Base-by-base conservation (phyloP, 192 early-diverging fungal species). In the Mortierella hygrophila region DNA sequence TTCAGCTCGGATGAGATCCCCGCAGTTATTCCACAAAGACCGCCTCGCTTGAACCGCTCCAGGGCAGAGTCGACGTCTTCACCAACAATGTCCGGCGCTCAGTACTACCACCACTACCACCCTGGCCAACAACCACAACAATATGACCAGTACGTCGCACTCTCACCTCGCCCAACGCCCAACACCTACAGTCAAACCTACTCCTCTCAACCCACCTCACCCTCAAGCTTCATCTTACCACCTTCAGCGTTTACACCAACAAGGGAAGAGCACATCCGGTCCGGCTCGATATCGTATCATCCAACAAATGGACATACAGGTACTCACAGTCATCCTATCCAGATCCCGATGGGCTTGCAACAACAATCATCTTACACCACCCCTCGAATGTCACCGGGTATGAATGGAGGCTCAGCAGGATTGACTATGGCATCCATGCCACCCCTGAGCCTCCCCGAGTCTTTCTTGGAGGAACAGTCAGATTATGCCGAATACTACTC, bases 401-500 rank as follows among this genome's bases (percentile, higher is more conserved):
- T 74, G 41, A 82, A 68, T 47, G 77, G 77, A 6, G 46, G 78
- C 4, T 49, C 35, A 16, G 68, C 70, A 8, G 82, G 74, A 44
- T 8, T 75, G 46, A 32, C 55, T 1, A 42, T 78, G 60, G 42
- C 84, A 15, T 54, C 69, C 0, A 73, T 86, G 72, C 79, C 83
- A 26, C 84, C 84, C 52, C 40, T 86, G 52, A 44, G 75, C 6
- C 76, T 86, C 5, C 84, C 84, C 16, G 79, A 78, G 6, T 32
- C 78, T 2, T 86, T 86, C 46, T 32, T 86, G 63, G 84, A 86
- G 35, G 84, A 86, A 5, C 79, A 86, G 42, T 68, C 57, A 11
- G 84, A 78, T 47, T 86, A 86, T 26, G 70, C 75, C n/a, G 84
- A 79, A 35, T 86, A 86, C 29, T 86, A 86, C n/a, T 86, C 84